Evolutionary conservation across 169 alveolate genomes (phyloP), one percentile per base, ranked within the genome.

Genomic region (Fabrea salina): DNA sequence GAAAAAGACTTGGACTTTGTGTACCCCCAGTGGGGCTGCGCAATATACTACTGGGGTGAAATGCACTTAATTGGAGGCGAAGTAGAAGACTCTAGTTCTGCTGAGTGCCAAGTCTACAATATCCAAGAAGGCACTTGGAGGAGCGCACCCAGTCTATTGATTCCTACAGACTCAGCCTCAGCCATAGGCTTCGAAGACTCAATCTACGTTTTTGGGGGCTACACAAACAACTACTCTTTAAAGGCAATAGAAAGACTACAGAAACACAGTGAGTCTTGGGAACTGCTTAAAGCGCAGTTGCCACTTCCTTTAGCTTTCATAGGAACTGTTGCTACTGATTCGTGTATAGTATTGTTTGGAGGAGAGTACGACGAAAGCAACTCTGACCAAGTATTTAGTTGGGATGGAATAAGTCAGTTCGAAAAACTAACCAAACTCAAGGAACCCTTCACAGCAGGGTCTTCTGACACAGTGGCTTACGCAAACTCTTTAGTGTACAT

Each of bases 151-250:
- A 25, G 27, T 1, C 33, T 56, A 11, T 0, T 56, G 27, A 56
- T 56, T 13, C 37, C 75, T 16, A 22, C 54, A 35, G 75, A 61
- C n/a, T 33, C 44, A 16, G 53, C 75, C 0, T 33, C 75, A 16
- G 75, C 54, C 11, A 35, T 61, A 33, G 53, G 75, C 27, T 61
- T 33, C 37, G 44, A 22, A 16, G 54, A 61, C 27, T 61, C 11
- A n/a, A n/a, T 61, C 27, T 61, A 61, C 27, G 75, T 61, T 3
- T 61, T 61, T 35, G 75, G 75, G 13, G 75, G 75, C 2, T 61
- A 56, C 30, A n/a, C 67, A 13, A 56, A 56, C 67, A 25, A 25
- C 16, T n/a, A 11, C 30, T 56, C 67, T 13, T 56, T 56, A 25
- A 56, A 56, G 11, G n/a, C 67, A 22, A 56, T 56, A 22, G 67